These are phyloP conservation scores for Diaporthe batatas DNA, from an alignment of 2,329 filamentous ascomycete genomes.

Conservation along the genomic window DNA sequence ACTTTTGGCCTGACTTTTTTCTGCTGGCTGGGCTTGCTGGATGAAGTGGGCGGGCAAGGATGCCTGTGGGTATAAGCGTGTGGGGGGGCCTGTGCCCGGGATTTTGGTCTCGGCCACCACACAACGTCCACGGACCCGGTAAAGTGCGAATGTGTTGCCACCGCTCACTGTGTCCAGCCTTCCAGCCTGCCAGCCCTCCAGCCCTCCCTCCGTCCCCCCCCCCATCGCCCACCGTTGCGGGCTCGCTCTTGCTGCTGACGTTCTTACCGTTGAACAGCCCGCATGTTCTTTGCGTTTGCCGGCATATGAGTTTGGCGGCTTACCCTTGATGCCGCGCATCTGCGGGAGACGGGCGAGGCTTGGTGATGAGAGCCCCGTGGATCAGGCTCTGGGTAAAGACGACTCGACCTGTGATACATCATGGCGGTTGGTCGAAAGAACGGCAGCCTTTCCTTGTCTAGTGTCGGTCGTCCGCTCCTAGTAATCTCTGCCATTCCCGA, in stretches of 20 bases:
- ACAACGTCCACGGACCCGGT: constrained; percentile 37
- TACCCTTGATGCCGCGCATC: constrained; percentile 25
- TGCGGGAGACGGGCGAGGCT: constrained; percentile 5
- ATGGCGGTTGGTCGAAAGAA: constrained; percentile 20
- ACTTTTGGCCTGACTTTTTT: constrained; percentile 40
- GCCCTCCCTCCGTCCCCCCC: constrained; percentile 6
- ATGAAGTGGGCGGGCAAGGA: constrained; percentile 37
- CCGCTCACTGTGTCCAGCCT: constrained; percentile 26
- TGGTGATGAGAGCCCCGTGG: background rate
- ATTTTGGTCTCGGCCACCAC: constrained; percentile 37
- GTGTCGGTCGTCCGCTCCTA: constrained; percentile 33
- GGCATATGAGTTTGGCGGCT: constrained; percentile 15
- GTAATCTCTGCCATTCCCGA: constrained; percentile 36
- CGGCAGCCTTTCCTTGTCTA: constrained; percentile 30
- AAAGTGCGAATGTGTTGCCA: constrained; percentile 33
- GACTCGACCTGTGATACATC: background rate
- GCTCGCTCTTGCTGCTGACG: constrained; percentile 17
- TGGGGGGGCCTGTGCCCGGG: constrained; percentile 35
- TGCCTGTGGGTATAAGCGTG: constrained; percentile 23
- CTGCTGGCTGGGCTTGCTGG: constrained; percentile 34
- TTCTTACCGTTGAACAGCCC: constrained; percentile 21
- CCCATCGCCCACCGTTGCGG: constrained; percentile 27
- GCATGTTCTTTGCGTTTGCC: constrained; percentile 5
- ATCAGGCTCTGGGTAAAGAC: background rate
- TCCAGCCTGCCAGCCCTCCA: constrained; percentile 15